Conservation (phyloP, 352 stramenopile genomes). For the Lagenidium sp. region DNA sequence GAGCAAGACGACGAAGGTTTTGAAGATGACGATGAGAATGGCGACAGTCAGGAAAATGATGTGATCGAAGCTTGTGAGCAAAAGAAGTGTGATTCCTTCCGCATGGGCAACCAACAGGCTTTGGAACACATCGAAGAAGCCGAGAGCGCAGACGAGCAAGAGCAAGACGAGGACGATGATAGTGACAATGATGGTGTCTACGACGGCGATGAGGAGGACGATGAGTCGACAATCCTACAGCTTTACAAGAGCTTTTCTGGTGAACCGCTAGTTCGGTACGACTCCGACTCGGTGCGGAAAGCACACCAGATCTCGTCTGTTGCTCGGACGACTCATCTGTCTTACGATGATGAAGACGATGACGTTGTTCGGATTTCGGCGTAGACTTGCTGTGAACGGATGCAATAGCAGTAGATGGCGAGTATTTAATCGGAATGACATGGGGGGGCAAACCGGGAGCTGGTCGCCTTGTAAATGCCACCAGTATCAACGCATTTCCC, state of each 20-base stretch:
- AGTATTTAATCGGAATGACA: too few species aligned
- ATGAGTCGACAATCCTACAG: conserved; percentile 8
- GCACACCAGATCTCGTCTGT: too few species aligned
- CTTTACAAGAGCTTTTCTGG: conserved; percentile 22
- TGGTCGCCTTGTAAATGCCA: too few species aligned
- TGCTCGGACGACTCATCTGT: conserved; percentile 2
- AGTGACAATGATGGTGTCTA: not conserved
- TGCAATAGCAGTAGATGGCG: too few species aligned
- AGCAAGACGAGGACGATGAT: conserved; percentile 3
- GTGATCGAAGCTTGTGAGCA: not conserved
- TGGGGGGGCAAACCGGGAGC: too few species aligned
- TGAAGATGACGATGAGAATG: conserved; percentile 1
- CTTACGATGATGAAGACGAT: conserved; percentile 11
- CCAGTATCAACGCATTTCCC: too few species aligned
- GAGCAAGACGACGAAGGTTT: not conserved
- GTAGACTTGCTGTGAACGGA: conserved; percentile 5
- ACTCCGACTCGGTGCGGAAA: conserved; percentile 21
- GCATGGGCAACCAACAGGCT: conserved; percentile 6
- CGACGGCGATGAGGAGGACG: not conserved
- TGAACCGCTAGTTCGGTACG: conserved; percentile 28
- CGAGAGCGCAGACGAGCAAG: conserved; percentile 9
- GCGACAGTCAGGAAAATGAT: not conserved
- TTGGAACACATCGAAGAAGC: conserved; percentile 14
- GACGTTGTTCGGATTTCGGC: conserved; percentile 10
- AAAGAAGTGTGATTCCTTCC: conserved; percentile 11